Evolutionary conservation across 352 stramenopile genomes (phyloP), one percentile per base, ranked within the genome.

Genomic region (Pseudoperonospora humuli): DNA sequence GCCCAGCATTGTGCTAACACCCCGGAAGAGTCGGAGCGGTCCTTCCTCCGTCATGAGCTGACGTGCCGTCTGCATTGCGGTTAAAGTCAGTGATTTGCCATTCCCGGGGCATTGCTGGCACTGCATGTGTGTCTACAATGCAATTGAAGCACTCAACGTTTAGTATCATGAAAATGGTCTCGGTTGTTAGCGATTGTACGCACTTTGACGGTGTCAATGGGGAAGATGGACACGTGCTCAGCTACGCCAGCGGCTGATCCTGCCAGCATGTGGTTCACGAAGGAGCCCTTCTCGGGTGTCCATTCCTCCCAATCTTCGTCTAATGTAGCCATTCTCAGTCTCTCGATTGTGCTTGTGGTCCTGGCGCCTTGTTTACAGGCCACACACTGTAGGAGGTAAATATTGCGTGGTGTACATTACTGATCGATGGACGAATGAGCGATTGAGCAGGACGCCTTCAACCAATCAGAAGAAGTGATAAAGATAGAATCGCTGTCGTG

Each of bases 221-320:
- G 96, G 70, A 98, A 99, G 44, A 99, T 96, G 27, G 95, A 83
- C 20, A 95, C 87, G 67, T 99, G 96, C 72, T 99, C 96, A 10
- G 92, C 87, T 26, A 99, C 87, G 39, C 96, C 96, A 5, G 96
- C 96, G 34, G 95, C 72, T 25, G 84, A 97, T 13, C 94, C 94
- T 10, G 95, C 93, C 13, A 97, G 53, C 68, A 96, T 97, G 70
- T 98, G 95, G 52, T 95, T 70, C 45, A 86, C 61, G 72, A 98
- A 98, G 10, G 88, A 96, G 9, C 86, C 82, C 48, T 92, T 93
- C 54, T 93, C 78, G 21, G 86, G 86, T 42, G 87, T 80, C 88
- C 90, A 97, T 55, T 97, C 90, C 47, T 97, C 90, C 84, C 84
- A 96, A 62, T 96, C 86, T 48, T 95, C 82, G 44, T 92, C 80